phyloP scores from a whole-genome alignment of 1,284 basidiomycete species.

The Fistulinella staudtii region DNA sequence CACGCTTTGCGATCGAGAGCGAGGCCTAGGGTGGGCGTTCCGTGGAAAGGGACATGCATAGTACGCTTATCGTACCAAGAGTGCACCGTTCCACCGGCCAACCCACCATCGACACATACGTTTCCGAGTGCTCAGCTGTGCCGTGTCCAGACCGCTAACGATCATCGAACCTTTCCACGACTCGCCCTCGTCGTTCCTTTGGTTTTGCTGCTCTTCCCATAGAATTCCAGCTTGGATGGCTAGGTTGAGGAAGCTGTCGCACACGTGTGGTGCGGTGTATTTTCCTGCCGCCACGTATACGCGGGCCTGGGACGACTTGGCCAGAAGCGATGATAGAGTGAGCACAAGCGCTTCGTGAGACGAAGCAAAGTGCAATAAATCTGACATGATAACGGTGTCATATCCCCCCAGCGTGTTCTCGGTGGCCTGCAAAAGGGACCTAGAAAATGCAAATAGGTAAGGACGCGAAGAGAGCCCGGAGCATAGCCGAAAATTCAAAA shows the following conservation, averaged over 20 bases:
- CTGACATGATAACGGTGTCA: constrained; percentile 62
- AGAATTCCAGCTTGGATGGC: constrained; percentile 41
- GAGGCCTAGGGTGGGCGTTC: too few species aligned
- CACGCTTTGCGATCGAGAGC: too few species aligned
- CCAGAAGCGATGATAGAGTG: constrained; percentile 48
- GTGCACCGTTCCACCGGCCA: constrained; percentile 41
- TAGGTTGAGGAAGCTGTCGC: constrained; percentile 49
- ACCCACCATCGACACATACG: constrained; percentile 57
- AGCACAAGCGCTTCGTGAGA: constrained; percentile 56
- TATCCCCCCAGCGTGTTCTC: constrained; percentile 37
- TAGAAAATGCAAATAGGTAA: constrained; percentile 7
- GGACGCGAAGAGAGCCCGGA: neutral
- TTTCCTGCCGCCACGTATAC: constrained; percentile 62
- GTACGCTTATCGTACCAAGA: neutral
- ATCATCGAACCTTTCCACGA: constrained; percentile 46
- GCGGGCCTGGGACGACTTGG: constrained; percentile 38
- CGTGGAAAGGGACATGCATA: too few species aligned
- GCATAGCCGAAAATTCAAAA: neutral
- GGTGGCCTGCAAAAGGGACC: constrained; percentile 8
- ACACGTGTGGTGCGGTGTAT: constrained; percentile 55
- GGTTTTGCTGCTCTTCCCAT: constrained; percentile 39
- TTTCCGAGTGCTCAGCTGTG: constrained; percentile 49
- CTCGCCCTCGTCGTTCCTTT: constrained; percentile 10
- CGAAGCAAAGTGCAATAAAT: constrained; percentile 62
- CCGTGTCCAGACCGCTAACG: constrained; percentile 45